A percentile compares a stretch with the other conserved stretches of the same genome.
Conservation (phyloP, 2,329 filamentous ascomycete species). For the Colletotrichum endophyticum region DNA sequence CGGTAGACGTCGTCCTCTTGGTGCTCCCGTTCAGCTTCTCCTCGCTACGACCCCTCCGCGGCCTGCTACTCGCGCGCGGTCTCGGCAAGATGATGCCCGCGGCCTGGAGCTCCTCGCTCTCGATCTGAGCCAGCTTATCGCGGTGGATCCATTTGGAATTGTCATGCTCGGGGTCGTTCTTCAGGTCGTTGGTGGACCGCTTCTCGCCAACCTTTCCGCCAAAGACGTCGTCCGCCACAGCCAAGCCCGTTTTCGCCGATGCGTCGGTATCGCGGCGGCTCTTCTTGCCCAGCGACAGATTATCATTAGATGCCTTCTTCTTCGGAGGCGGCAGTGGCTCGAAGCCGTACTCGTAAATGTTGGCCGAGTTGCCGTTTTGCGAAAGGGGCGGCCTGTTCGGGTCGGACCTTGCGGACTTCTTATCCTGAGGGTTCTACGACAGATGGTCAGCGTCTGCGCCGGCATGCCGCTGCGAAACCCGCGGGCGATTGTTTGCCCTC, state of each 20-base stretch:
- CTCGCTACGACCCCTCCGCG: conserved; percentile 47
- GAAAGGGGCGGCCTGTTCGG: conserved; percentile 14
- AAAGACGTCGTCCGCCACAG: conserved; percentile 32
- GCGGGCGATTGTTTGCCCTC: neutral
- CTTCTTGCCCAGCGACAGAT: conserved; percentile 25
- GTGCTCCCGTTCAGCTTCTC: conserved; percentile 30
- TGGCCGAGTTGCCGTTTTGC: conserved; percentile 27
- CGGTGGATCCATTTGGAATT: conserved; percentile 84
- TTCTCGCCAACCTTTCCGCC: conserved; percentile 22
- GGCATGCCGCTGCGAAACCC: neutral
- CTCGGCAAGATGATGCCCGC: conserved; percentile 71
- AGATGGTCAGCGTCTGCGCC: neutral
- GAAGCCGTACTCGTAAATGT: conserved; percentile 22
- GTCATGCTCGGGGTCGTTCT: conserved; percentile 46
- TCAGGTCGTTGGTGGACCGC: conserved; percentile 30
- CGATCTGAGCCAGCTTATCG: conserved; percentile 82
- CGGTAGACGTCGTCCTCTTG: conserved; percentile 31
- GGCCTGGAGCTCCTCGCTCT: conserved; percentile 80
- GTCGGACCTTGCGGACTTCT: conserved; percentile 18
- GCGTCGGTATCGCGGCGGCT: conserved; percentile 24
- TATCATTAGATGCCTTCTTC: conserved; percentile 41
- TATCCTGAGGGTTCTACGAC: conserved; percentile 23
- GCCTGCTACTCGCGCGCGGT: conserved; percentile 57
- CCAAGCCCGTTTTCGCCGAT: neutral
- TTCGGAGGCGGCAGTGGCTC: conserved; percentile 27